Evolutionary conservation across 208 protist species (phyloP), one percentile per base, ranked within the genome.

Genomic region (Crithidia bombi): DNA sequence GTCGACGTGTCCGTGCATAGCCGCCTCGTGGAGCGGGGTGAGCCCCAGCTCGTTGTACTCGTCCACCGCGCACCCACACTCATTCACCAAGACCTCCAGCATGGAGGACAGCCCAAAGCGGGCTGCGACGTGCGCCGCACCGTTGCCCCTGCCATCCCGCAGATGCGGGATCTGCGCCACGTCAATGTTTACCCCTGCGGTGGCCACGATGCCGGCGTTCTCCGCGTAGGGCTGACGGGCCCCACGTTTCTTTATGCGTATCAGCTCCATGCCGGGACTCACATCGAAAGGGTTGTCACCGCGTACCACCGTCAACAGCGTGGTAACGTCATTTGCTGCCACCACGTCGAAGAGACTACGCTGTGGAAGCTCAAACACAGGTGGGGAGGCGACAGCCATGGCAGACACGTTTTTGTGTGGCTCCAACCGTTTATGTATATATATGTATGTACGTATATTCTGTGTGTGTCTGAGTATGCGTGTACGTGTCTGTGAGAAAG

Each of bases 241-340:
- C 14, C 47, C 46, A 17, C 49, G 25, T 61, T 68, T 69, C 39
- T 79, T 72, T 49, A 81, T 58, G 5, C 81, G 57, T 21, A 87
- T 85, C 28, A 75, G 59, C 71, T 85, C 49, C 51, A 86, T 83
- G 55, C 86, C 86, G 7, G 82, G 86, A 36, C 82, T 91, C 14
- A 79, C 61, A 61, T 91, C 86, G 50, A 85, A 87, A 3, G 81
- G 82, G 46, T 91, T 89, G 12, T 89, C 78, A 15, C 80, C 81
- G 26, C 68, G 69, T 19, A 91, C 70, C 4, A 76, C 21, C 23
- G 80, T 89, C 41, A 83, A 69, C 28, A 91, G 44, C n/a, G 62
- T 74, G 5, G 69, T 49, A 4, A 89, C 33, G 46, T 91, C 86
- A 41, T 83, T 82, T 10, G 82, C 64, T 0, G 73, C 80, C 14